Base-by-base conservation (phyloP, 768 basidiomycete genomes). In the Russula emetica region DNA sequence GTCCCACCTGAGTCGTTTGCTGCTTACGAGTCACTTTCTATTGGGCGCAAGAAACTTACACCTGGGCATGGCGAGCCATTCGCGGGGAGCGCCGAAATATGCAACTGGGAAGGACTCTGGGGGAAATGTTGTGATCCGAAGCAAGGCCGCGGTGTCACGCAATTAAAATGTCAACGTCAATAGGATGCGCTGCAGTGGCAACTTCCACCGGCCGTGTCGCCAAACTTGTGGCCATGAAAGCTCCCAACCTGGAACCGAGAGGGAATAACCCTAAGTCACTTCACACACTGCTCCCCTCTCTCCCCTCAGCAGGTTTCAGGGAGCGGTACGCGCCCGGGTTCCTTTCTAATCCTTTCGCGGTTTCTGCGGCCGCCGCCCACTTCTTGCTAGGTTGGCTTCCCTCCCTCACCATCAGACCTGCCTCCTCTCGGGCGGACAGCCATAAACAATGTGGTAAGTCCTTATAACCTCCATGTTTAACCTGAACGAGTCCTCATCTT, bases 281-380 rank as follows among this genome's bases (percentile, higher is more conserved):
- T 54, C 42, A 61, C 52, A 10, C 13, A 36, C 53, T 61, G 32
- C 26, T 44, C 42, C 42, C 42, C 30, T 32, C 36, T 14, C 36
- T n/a, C 44, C 44, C n/a, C 26, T 32, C 53, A 55, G 42, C 58
- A 64, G 34, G 58, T 60, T 64, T 61, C 63, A 61, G 55, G 44
- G 52, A 55, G 63, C 53, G 40, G 63, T 61, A 64, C 63, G 63
- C 58, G 63, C 59, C 50, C 58, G 63, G 58, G 40, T 61, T 64
- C 63, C 38, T 61, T 67, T 61, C 64, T 62, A 55, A 66, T 66
- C 60, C 52, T 66, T 66, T 60, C 64, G 64, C 63, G 60, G 60
- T 59, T 58, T 62, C 67, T 61, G 67, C 60, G 67, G 58, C 60
- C 67, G 66, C 62, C 62, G 56, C 62, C 45, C 62, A 44, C 22